These are phyloP conservation scores for Haplosporangium sp. DNA, from an alignment of 371 early-diverging fungal species.

Conservation along the genomic window DNA sequence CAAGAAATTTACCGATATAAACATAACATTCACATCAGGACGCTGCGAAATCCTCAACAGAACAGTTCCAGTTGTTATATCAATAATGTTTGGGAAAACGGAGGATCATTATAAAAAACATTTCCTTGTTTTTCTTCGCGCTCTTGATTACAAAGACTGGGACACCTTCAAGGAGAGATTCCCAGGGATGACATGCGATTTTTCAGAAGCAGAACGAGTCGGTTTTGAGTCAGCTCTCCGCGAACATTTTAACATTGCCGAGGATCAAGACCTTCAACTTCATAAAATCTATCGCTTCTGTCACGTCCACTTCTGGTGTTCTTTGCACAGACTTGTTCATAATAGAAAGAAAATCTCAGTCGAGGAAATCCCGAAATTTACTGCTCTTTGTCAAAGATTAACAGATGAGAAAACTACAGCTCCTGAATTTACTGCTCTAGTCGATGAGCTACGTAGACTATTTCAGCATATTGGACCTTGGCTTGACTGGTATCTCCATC, in stretches of 20 bases:
- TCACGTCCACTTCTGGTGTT: constrained; percentile 21
- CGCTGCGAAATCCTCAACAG: constrained; percentile 7
- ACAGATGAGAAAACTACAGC: neutral
- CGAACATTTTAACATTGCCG: neutral
- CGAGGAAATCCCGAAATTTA: neutral
- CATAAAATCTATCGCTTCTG: constrained; percentile 13
- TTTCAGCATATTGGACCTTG: neutral
- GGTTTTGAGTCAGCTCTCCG: constrained; percentile 24
- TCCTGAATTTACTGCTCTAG: neutral
- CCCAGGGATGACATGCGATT: constrained; percentile 24
- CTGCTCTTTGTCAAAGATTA: neutral
- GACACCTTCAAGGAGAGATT: constrained; percentile 6
- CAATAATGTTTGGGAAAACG: constrained; percentile 18
- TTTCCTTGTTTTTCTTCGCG: constrained; percentile 9
- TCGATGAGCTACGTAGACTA: neutral
- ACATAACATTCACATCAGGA: constrained; percentile 16
- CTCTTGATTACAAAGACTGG: constrained; percentile 11
- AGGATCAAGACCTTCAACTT: neutral
- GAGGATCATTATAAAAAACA: constrained; percentile 14
- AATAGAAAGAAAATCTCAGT: constrained; percentile 1
- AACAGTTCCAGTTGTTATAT: constrained; percentile 15
- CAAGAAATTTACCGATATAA: neutral
- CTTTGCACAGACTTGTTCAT: neutral
- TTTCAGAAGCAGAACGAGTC: constrained; percentile 23
- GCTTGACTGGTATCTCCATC: constrained; percentile 15